These are phyloP conservation scores for Biancaea sappan DNA, from an alignment of 306 rosid species.

Conservation along the genomic window DNA sequence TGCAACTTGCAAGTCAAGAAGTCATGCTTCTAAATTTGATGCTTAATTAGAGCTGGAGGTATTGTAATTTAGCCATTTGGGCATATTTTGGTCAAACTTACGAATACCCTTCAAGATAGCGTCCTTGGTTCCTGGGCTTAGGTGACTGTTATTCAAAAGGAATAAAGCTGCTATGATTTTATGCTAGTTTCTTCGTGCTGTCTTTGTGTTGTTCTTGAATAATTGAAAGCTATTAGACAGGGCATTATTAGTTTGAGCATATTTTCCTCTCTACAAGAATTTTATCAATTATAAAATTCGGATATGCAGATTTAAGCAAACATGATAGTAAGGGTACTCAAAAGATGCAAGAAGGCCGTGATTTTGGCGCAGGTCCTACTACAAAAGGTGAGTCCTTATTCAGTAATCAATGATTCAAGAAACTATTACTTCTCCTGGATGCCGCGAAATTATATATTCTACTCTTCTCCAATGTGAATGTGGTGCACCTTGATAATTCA, in stretches of 20 bases:
- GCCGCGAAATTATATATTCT: conserved; percentile 14
- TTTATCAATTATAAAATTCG: conserved; percentile 27
- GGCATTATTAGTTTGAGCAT: conserved; percentile 4
- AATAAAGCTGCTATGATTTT: conserved; percentile 1
- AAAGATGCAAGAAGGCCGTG: conserved; percentile 61
- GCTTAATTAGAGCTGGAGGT: conserved; percentile 13
- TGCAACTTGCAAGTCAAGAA: conserved; percentile 4
- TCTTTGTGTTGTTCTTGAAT: conserved; percentile 15
- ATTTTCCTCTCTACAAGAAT: conserved; percentile 24
- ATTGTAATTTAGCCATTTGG: conserved; percentile 16
- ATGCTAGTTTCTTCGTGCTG: conserved; percentile 25
- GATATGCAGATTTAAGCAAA: conserved; percentile 51
- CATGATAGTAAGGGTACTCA: conserved; percentile 55
- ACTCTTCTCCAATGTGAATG: conserved; percentile 9
- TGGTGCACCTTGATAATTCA: conserved; percentile 18
- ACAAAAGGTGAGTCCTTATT: conserved; percentile 68
- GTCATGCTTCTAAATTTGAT: not conserved
- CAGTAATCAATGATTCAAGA: conserved; percentile 19
- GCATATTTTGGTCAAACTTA: conserved; percentile 20
- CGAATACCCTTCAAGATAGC: not conserved
- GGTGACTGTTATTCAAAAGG: conserved; percentile 8
- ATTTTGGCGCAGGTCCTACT: conserved; percentile 52
- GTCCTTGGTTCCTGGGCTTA: not conserved
- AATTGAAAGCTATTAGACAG: conserved; percentile 1
- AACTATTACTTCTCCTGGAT: conserved; percentile 6